phyloP scores from a whole-genome alignment of 345 rosid species.

The Pistacia integerrima region DNA sequence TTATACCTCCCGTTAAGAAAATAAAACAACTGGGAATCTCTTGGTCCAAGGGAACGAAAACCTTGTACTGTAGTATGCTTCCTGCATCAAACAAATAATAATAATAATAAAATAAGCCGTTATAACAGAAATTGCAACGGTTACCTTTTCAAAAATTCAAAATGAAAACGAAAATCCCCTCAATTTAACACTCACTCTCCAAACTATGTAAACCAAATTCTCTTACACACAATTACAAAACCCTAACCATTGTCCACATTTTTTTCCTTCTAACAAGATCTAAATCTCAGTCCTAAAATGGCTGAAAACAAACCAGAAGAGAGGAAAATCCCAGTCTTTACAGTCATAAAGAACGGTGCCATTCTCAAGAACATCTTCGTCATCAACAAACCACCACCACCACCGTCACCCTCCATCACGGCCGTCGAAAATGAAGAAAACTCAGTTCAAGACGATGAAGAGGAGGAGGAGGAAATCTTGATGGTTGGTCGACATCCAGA shows the following conservation, averaged over 20 bases:
- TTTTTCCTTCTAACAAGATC: background rate
- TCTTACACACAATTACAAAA: background rate
- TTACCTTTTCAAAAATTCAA: constrained; percentile 40
- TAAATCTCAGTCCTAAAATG: constrained; percentile 27
- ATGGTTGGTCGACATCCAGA: constrained; percentile 39
- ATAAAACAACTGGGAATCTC: no score
- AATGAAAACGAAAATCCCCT: constrained; percentile 28
- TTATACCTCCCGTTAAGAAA: no score
- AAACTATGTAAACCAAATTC: background rate
- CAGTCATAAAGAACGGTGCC: constrained; percentile 72
- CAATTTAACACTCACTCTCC: background rate
- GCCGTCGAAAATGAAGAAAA: constrained; percentile 15
- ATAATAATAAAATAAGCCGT: constrained; percentile 24
- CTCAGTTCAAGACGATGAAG: constrained; percentile 41
- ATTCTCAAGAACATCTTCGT: constrained; percentile 88
- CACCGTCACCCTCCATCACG: constrained; percentile 14
- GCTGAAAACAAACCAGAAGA: constrained; percentile 32
- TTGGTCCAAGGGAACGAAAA: no score
- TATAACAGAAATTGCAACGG: constrained; percentile 38
- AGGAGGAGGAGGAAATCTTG: background rate
- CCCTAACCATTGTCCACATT: background rate
- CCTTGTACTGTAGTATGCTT: no score
- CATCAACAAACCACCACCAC: constrained; percentile 19
- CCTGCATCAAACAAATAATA: background rate
- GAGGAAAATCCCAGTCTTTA: constrained; percentile 73